Conservation (phyloP, 306 rosid species). For the Oemleria cerasiformis region DNA sequence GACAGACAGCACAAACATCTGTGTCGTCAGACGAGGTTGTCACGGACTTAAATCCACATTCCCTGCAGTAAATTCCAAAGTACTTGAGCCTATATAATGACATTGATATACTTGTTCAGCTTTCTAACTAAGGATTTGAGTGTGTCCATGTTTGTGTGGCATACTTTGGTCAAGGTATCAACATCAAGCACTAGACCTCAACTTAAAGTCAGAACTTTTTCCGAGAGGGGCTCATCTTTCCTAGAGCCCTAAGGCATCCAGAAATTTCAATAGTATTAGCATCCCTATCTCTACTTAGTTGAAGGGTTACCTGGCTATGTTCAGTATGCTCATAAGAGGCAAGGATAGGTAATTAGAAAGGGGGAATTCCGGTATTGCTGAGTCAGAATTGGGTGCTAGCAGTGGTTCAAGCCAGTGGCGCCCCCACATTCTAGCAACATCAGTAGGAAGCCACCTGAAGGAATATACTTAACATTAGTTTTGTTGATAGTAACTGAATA, state of each 20-base stretch:
- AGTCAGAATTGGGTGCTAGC: slow-evolving; percentile 67
- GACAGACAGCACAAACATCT: slow-evolving; percentile 86
- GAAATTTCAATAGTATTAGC: not conserved
- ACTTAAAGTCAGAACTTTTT: no score
- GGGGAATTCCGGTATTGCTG: slow-evolving; percentile 52
- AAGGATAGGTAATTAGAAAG: slow-evolving; percentile 67
- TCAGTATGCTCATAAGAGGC: slow-evolving; percentile 88
- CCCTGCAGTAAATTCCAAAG: slow-evolving; percentile 57
- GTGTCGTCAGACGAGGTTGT: slow-evolving; percentile 52
- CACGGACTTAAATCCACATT: slow-evolving; percentile 67
- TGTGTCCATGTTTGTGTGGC: not conserved
- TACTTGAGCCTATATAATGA: not conserved
- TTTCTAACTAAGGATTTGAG: not conserved
- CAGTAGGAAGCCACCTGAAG: slow-evolving; percentile 92
- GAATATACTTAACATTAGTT: slow-evolving; percentile 16
- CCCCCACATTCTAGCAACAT: slow-evolving; percentile 97
- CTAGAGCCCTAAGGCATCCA: not conserved
- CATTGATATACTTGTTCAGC: not conserved
- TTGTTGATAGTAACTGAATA: slow-evolving; percentile 16
- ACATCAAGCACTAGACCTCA: not conserved
- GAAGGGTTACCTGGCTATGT: slow-evolving; percentile 77
- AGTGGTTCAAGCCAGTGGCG: slow-evolving; percentile 93
- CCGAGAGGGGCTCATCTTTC: not conserved
- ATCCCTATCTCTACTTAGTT: slow-evolving; percentile 10
- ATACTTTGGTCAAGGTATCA: not conserved